These are phyloP conservation scores for Ophiostoma montium DNA, from an alignment of 2,329 filamentous ascomycete genomes.

Conservation along the genomic window DNA sequence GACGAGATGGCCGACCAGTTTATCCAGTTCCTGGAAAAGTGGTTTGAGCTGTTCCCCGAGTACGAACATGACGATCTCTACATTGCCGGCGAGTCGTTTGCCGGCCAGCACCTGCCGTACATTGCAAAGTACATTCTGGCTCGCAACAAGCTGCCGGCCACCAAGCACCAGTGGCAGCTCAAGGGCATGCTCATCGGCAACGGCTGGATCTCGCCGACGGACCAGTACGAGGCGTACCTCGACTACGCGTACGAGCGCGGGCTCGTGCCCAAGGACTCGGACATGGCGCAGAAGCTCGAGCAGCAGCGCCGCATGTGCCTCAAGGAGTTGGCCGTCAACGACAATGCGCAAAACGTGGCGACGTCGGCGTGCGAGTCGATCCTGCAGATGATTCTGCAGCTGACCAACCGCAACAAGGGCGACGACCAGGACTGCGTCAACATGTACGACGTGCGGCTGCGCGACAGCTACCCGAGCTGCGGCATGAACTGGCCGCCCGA, in stretches of 20 bases:
- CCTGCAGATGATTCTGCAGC: slow-evolving; percentile 54
- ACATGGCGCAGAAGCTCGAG: slow-evolving; percentile 51
- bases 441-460: slow-evolving; percentile 92
- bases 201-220: slow-evolving; percentile 83
- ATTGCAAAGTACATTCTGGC: slow-evolving; percentile 84
- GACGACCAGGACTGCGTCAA: slow-evolving; percentile 57
- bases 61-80: slow-evolving; percentile 88
- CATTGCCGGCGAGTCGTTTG: slow-evolving; percentile 89
- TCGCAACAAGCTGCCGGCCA: slow-evolving; percentile 54
- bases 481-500: slow-evolving; percentile 98
- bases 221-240: slow-evolving; percentile 84
- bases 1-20: slow-evolving; percentile 84
- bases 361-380: slow-evolving; percentile 60
- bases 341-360: slow-evolving; percentile 44
- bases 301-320: slow-evolving; percentile 55
- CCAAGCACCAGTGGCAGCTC: slow-evolving; percentile 54
- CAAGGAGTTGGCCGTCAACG: slow-evolving; percentile 37
- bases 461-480: slow-evolving; percentile 67
- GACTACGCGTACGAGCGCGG: slow-evolving; percentile 66
- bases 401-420: slow-evolving; percentile 40
- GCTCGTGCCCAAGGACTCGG: slow-evolving; percentile 53
- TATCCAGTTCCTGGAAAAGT: slow-evolving; percentile 78
- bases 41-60: slow-evolving; percentile 79
- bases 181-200: slow-evolving; percentile 87
- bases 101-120: slow-evolving; percentile 93